Evolutionary conservation across 164 flowering plant species (phyloP), one percentile per base, ranked within the genome.

Genomic region (Sextonia rubra): DNA sequence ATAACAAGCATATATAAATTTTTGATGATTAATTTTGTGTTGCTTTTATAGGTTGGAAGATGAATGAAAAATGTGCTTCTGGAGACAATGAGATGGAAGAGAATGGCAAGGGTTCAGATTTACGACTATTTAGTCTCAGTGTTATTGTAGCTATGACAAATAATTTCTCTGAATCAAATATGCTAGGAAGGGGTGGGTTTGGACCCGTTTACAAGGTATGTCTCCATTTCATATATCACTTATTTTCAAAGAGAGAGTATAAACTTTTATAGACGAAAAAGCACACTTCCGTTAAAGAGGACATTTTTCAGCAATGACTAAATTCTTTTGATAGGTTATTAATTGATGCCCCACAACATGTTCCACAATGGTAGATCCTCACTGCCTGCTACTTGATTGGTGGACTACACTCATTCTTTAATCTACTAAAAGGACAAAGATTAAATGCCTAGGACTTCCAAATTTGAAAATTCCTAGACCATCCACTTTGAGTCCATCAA

Each of bases 191-290:
- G 8, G 44, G 55, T 37, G 69, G 69, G 49, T 67, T 67, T 20
- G 69, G 69, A n/a, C 69, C 69, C 6, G 69, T 67, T 37, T 67
- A 67, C 52, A 67, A 67, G 69, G 69, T 67, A 67, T 4, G 12
- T 8, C 9, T 14, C 8, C 30, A 4, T 66, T 32, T 9, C 48
- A 30, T 6, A 20, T 14, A 7, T 17, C 18, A 66, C n/a, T 18
- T 17, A 17, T 9, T 17, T 17, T 56, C 7, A 56, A 56, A 6
- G 22, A 17, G 22, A 20, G 4, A 17, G 22, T 7, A 18, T 56
- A 56, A 56, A 56, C n/a, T 18, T 17, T 56, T 37, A 37, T 37
- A 37, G 8, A 37, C 44, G 9, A 37, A 37, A 8, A 37, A 37
- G 9, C 8, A 8, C 44, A 37, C 44, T 37, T 7, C 8, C 44